These are phyloP conservation scores for Tetrapisispora phaffii DNA, from an alignment of 805 yeast species.

Conservation along the genomic window DNA sequence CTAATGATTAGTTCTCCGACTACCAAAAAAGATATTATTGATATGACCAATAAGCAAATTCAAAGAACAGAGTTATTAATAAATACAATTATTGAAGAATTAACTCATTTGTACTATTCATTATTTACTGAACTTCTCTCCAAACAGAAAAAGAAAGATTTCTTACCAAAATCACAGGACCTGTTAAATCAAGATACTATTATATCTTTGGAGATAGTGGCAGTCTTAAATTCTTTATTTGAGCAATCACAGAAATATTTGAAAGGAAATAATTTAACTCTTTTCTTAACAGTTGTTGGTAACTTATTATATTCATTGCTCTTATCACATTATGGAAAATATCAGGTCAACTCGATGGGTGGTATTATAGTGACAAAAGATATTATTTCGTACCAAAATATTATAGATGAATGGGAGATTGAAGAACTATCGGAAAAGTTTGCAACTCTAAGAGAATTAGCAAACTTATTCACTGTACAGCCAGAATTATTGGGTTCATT, in stretches of 20 bases:
- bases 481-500: conserved; percentile 69
- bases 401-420: conserved; percentile 58
- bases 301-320: conserved; percentile 46
- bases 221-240: conserved; percentile 33
- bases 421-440: conserved; percentile 52
- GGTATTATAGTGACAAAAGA: conserved; percentile 78
- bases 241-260: conserved; percentile 32
- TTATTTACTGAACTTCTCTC: conserved; percentile 43
- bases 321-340: conserved; percentile 64
- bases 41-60: conserved; percentile 51
- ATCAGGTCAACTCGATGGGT: conserved; percentile 69
- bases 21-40: conserved; percentile 49
- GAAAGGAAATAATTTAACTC: conserved; percentile 39
- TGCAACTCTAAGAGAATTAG: conserved; percentile 67
- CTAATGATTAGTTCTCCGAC: conserved; percentile 52
- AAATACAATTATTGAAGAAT: conserved; percentile 52
- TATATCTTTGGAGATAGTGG: conserved; percentile 55
- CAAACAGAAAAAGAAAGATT: conserved; percentile 71
- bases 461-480: conserved; percentile 76
- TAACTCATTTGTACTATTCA: conserved; percentile 42
- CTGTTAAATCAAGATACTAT: conserved; percentile 51
- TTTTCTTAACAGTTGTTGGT: conserved; percentile 49
- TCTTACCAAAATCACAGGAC: conserved; percentile 38
- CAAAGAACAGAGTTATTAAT: conserved; percentile 54
- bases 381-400: conserved; percentile 62